Conservation (phyloP, 1,284 basidiomycete genomes). For the Fomitiporia mediterranea region DNA sequence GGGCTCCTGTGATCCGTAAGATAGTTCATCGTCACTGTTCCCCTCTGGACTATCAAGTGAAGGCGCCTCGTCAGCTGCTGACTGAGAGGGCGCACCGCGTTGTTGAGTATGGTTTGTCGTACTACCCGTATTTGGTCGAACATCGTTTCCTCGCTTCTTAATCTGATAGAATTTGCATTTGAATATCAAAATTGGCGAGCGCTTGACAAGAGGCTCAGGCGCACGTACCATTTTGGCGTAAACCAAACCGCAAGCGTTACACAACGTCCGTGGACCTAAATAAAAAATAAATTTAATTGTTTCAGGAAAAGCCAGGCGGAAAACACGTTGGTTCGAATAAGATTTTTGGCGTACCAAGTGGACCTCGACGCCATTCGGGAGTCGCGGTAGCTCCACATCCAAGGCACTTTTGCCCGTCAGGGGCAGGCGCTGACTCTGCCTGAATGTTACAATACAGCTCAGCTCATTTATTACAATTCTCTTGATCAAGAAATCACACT, state of each 20-base stretch:
- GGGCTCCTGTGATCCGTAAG: constrained; percentile 34
- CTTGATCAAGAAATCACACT: constrained; percentile 25
- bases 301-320: constrained; percentile 21
- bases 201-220: constrained; percentile 28
- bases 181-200: too few species aligned
- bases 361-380: constrained; percentile 77
- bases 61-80: constrained; percentile 26
- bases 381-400: constrained; percentile 80
- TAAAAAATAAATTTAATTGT: too few species aligned
- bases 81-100: not conserved
- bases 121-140: constrained; percentile 18
- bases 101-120: not conserved
- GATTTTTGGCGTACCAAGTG: constrained; percentile 51
- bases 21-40: constrained; percentile 33
- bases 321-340: constrained; percentile 15
- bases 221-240: constrained; percentile 71
- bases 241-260: constrained; percentile 75
- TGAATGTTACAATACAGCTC: constrained; percentile 25
- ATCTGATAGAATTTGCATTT: constrained; percentile 27
- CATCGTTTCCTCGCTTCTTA: constrained; percentile 35
- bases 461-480: not conserved
- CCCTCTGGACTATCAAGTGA: constrained; percentile 27
- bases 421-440: constrained; percentile 38
- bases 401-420: constrained; percentile 65
- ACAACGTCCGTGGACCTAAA: constrained; percentile 66